phyloP scores from a whole-genome alignment of 2,329 filamentous ascomycete species.

The Pseudodiploospora longispora region DNA sequence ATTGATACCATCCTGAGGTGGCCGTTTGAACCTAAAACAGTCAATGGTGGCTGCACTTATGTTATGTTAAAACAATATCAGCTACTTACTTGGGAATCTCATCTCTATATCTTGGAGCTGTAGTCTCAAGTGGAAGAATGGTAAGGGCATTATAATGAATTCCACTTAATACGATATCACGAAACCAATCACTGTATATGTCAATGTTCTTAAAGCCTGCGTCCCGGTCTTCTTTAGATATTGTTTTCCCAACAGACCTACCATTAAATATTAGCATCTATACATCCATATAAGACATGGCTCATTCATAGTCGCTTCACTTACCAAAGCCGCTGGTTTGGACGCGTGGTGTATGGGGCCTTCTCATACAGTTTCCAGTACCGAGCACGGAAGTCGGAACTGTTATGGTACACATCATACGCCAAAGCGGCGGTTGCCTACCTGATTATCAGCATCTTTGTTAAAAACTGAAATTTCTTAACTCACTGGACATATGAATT shows the following conservation, averaged over 20 bases:
- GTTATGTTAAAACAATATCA: neutral
- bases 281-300: neutral
- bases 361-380: neutral
- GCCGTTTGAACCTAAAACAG: neutral
- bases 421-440: neutral
- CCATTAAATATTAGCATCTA: neutral
- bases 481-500: neutral
- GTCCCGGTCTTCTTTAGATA: neutral
- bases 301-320: too few relatives aligned
- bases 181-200: neutral
- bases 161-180: neutral
- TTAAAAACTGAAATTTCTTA: neutral
- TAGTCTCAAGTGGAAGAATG: neutral
- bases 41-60: neutral
- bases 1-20: neutral
- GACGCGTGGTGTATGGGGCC: neutral
- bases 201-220: neutral
- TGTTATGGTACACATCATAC: conserved; percentile 1
- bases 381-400: neutral
- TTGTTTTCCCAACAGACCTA: neutral
- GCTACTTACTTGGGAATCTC: neutral
- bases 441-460: neutral
- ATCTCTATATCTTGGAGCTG: neutral
- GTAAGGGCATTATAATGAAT: neutral
- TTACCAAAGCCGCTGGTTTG: neutral